phyloP scores from a whole-genome alignment of 192 early-diverging fungal genomes.

The Gryganskiella cystojenkinii region DNA sequence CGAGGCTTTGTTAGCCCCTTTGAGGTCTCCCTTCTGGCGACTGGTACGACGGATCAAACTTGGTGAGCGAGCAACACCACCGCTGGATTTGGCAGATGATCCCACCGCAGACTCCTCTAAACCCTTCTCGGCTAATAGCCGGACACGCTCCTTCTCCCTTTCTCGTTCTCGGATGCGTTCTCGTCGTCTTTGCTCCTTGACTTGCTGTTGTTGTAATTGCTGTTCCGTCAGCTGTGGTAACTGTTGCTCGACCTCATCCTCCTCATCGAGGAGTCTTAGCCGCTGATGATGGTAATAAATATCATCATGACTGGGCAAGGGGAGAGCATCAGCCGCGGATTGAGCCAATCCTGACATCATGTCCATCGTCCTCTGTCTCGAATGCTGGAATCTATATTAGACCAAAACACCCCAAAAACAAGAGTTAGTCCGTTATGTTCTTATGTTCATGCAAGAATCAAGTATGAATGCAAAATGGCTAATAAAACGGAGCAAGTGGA shows the following conservation, averaged over 20 bases:
- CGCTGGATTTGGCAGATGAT: background rate
- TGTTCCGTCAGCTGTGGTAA: background rate
- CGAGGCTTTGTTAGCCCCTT: background rate
- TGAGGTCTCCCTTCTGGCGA: background rate
- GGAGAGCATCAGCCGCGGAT: constrained; percentile 39
- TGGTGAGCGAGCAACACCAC: constrained; percentile 1
- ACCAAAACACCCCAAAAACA: too few relatives aligned
- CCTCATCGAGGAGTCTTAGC: constrained; percentile 40
- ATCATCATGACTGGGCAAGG: constrained; percentile 46
- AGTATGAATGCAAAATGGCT: background rate
- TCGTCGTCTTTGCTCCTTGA: constrained; percentile 26
- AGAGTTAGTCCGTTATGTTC: background rate
- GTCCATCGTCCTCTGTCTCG: constrained; percentile 40
- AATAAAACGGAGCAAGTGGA: background rate
- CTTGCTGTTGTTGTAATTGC: constrained; percentile 26
- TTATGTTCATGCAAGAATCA: background rate
- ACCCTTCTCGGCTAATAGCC: constrained; percentile 7
- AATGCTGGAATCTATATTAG: constrained; percentile 52
- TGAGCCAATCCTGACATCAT: constrained; percentile 49
- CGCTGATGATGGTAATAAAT: constrained; percentile 52
- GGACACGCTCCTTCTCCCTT: constrained; percentile 10
- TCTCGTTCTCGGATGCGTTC: constrained; percentile 4
- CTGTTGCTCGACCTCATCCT: too few relatives aligned
- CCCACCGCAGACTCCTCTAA: constrained; percentile 1
- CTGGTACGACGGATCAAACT: constrained; percentile 34